Evolutionary conservation across 2,329 filamentous ascomycete species (phyloP).

Genomic region (Penicillium sp.): DNA sequence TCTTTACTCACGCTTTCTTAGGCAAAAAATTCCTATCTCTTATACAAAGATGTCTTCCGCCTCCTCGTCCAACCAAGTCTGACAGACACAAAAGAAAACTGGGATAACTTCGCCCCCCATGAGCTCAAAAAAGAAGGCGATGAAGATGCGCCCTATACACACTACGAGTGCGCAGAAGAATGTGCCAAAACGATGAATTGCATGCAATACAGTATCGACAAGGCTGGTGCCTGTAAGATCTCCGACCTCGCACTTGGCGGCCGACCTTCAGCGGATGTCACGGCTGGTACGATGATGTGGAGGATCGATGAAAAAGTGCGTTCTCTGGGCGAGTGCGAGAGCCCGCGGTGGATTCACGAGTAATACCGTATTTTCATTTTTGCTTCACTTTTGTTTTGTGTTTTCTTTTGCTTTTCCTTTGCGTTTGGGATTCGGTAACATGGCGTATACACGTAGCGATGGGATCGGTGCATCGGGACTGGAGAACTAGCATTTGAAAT

Average conservation of each 20-base stretch:
- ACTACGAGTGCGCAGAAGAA: slow-evolving; percentile 19
- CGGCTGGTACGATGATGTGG: slow-evolving; percentile 25
- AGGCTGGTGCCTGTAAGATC: slow-evolving; percentile 13
- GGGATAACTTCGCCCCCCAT: slow-evolving; percentile 17
- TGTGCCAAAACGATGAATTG: slow-evolving; percentile 16
- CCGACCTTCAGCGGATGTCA: slow-evolving; percentile 7
- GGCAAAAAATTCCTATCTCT: slow-evolving; percentile 14
- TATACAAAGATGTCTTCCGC: slow-evolving; percentile 26
- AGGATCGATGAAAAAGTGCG: slow-evolving; percentile 18
- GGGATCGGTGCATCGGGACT: slow-evolving; percentile 1
- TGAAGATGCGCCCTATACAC: not conserved
- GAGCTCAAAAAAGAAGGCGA: slow-evolving; percentile 8
- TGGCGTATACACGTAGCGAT: not conserved
- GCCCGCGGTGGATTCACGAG: slow-evolving; percentile 9
- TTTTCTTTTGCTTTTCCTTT: not conserved
- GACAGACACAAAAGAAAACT: slow-evolving; percentile 12
- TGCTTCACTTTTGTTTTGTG: not conserved
- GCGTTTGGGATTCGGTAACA: not conserved
- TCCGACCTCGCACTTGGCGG: slow-evolving; percentile 17
- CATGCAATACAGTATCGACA: slow-evolving; percentile 20
- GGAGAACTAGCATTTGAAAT: not conserved
- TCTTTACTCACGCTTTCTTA: not conserved
- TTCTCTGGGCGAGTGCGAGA: slow-evolving; percentile 9
- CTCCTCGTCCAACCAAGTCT: slow-evolving; percentile 20
- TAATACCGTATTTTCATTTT: not conserved